phyloP scores from a whole-genome alignment of 2,329 filamentous ascomycete species.

The Paradendryphiella salina region DNA sequence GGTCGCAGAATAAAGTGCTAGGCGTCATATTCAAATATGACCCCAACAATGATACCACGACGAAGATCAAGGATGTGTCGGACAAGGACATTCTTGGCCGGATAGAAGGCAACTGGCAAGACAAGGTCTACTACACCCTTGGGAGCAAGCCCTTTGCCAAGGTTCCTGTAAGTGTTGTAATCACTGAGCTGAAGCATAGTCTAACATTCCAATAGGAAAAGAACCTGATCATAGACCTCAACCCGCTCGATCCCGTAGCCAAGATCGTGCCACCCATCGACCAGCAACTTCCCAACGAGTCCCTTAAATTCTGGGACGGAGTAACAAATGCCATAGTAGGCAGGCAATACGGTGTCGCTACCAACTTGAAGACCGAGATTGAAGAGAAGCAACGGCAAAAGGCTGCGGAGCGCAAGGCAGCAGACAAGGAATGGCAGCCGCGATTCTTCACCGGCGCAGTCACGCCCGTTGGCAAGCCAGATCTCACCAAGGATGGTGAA shows the following conservation, averaged over 20 bases:
- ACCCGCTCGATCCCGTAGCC: constrained; percentile 75
- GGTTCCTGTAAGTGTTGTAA: constrained; percentile 57
- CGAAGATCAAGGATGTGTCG: constrained; percentile 80
- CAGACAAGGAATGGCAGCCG: constrained; percentile 75
- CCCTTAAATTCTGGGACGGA: constrained; percentile 79
- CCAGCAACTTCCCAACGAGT: constrained; percentile 85
- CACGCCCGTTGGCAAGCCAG: constrained; percentile 63
- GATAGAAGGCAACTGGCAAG: constrained; percentile 85
- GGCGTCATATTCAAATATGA: constrained; percentile 91
- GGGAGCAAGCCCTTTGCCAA: constrained; percentile 52
- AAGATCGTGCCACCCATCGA: constrained; percentile 80
- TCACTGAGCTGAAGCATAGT: background rate
- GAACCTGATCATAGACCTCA: constrained; percentile 81
- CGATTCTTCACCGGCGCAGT: constrained; percentile 75
- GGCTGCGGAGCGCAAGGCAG: constrained; percentile 75
- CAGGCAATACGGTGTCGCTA: constrained; percentile 84
- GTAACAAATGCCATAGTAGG: constrained; percentile 83
- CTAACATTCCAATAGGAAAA: constrained; percentile 49
- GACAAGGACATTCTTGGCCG: constrained; percentile 81
- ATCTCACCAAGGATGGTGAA: constrained; percentile 65
- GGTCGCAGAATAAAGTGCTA: constrained; percentile 86
- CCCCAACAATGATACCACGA: constrained; percentile 79
- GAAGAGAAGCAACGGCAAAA: constrained; percentile 88
- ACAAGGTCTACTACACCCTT: constrained; percentile 65
- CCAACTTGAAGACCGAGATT: constrained; percentile 83